Evolutionary conservation across 2,329 filamentous ascomycete genomes (phyloP), one percentile per base, ranked within the genome.

Genomic region (Botrytis aclada): DNA sequence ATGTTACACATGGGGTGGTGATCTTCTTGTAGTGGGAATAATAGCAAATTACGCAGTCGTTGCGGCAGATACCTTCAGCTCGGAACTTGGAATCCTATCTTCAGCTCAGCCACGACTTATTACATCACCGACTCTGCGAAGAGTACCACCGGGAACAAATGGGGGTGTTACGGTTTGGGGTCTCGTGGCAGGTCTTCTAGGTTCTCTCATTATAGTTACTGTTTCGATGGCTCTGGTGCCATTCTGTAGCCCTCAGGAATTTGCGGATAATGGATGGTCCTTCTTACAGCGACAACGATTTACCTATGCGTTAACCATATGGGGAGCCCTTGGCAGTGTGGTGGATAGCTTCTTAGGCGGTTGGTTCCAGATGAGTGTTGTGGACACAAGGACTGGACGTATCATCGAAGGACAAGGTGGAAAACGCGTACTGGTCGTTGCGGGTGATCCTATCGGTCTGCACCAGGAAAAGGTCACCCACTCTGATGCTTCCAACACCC

Each of bases 11-110:
- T 90, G 88, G 88, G 84, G 84, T 66, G 90, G 89, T 51, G 89
- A 91, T 78, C 81, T 92, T 8, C 84, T 91, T 6, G 84, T 91
- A 18, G 80, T 92, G 32, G 90, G 90, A 20, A 90, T 92, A 76
- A 88, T 92, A 76, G 89, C 89, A 60, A 95, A 97, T 83, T 99
- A 99, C 80, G 95, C 94, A 39, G 93, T 93, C 66, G 94, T 97
- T 16, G 90, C 94, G 32, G 93, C 95, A 67, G 96, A 99, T 82
- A 99, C 96, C 0, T 96, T 98, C 81, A 95, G 93, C 73, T 97
- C 94, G 18, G 96, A 99, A 84, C 89, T 99, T 32, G 96, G 96
- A 22, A 99, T 99, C 72, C 86, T 99, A 20, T 92, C 95, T 10
- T 88, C 86, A 74, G 87, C 87, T 37, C 84, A 88, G 62, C 96